Evolutionary conservation across 345 rosid species (phyloP).

Genomic region (Bretschneidera sinensis): DNA sequence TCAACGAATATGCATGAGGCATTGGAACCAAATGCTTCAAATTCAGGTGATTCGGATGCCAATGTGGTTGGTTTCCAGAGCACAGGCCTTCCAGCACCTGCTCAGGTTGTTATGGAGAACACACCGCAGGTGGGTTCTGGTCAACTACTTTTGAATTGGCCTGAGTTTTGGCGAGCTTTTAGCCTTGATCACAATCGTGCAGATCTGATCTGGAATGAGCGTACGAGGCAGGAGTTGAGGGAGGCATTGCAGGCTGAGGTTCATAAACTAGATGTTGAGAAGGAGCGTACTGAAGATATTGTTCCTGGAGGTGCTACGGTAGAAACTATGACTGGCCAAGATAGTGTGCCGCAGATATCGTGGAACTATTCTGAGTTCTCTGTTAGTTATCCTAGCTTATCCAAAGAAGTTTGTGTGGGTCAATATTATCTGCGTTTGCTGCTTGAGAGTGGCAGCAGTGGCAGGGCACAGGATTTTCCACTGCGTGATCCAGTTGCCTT

Average conservation of each 20-base stretch:
- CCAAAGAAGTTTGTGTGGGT: slow-evolving; percentile 99
- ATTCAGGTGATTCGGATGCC: slow-evolving; percentile 43
- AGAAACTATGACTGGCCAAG: slow-evolving; percentile 59
- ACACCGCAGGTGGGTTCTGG: slow-evolving; percentile 97
- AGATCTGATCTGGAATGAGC: slow-evolving; percentile 98
- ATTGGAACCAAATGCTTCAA: slow-evolving; percentile 43
- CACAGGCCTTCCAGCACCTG: slow-evolving; percentile 83
- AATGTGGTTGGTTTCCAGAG: slow-evolving; percentile 37
- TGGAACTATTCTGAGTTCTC: slow-evolving; percentile 98
- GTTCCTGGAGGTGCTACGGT: slow-evolving; percentile 63
- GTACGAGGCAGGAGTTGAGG: slow-evolving; percentile 93
- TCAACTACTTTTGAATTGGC: slow-evolving; percentile 87
- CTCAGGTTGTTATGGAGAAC: slow-evolving; percentile 92
- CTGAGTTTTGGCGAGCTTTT: slow-evolving; percentile 97
- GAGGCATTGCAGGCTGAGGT: slow-evolving; percentile 98
- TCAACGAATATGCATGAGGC: slow-evolving; percentile 35
- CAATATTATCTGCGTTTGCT: slow-evolving; percentile 95
- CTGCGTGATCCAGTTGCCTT: slow-evolving; percentile 95
- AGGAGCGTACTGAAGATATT: slow-evolving; percentile 96
- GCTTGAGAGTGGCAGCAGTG: slow-evolving; percentile 88
- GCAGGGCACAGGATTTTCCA: slow-evolving; percentile 96
- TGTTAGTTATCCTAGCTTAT: slow-evolving; percentile 85
- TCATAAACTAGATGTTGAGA: slow-evolving; percentile 91
- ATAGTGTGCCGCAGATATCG: slow-evolving; percentile 76
- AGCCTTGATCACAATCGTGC: slow-evolving; percentile 99